phyloP scores from a whole-genome alignment of 345 rosid genomes.

The Eucalyptus erythrocorys region DNA sequence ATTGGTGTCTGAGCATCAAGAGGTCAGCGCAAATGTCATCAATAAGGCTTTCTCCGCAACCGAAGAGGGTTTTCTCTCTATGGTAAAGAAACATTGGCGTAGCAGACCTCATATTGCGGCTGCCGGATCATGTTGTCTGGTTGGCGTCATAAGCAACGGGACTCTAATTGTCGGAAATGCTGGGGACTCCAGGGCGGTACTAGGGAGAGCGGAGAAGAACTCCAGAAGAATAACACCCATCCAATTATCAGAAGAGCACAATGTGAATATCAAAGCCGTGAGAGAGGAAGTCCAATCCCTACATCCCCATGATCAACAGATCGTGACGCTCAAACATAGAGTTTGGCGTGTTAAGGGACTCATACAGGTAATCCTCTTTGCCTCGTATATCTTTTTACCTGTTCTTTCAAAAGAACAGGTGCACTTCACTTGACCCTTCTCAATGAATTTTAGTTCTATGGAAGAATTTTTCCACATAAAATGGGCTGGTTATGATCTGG shows the following conservation, averaged over 20 bases:
- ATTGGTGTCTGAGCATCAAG: constrained; percentile 33
- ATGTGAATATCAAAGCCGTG: constrained; percentile 45
- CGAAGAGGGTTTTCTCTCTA: constrained; percentile 45
- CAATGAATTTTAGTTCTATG: background rate
- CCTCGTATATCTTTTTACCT: background rate
- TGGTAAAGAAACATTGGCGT: constrained; percentile 58
- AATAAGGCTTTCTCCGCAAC: constrained; percentile 48
- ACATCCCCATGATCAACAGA: constrained; percentile 63
- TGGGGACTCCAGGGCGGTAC: constrained; percentile 68
- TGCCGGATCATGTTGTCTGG: constrained; percentile 74
- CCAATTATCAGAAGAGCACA: constrained; percentile 70
- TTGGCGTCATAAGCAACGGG: constrained; percentile 60
- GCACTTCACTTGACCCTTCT: background rate
- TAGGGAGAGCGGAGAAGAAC: constrained; percentile 45
- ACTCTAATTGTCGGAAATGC: constrained; percentile 52
- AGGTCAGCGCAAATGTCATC: constrained; percentile 32
- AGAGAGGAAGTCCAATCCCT: constrained; percentile 51
- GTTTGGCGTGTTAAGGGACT: constrained; percentile 85
- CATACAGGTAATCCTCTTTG: constrained; percentile 43
- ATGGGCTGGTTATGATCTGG: background rate
- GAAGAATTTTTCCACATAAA: background rate
- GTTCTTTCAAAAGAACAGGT: background rate
- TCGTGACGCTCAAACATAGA: constrained; percentile 48
- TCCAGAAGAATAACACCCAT: constrained; percentile 26
- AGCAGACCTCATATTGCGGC: constrained; percentile 60